These are phyloP conservation scores for Penicillium malachiteum DNA, from an alignment of 495 filamentous ascomycete species.

Conservation along the genomic window DNA sequence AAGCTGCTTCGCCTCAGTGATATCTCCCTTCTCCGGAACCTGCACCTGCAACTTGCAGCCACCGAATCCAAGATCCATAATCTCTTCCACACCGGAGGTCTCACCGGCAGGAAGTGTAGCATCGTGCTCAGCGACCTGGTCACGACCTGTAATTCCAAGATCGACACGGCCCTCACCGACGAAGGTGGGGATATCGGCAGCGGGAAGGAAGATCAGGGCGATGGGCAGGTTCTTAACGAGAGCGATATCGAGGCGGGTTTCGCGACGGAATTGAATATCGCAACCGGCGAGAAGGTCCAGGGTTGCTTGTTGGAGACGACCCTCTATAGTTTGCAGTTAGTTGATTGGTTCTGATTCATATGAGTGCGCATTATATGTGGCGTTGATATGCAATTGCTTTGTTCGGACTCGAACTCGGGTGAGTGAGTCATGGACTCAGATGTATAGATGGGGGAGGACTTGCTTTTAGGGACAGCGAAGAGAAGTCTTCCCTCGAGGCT, in stretches of 20 bases:
- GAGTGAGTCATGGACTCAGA: slow-evolving; percentile 22
- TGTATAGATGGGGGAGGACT: slow-evolving; percentile 33
- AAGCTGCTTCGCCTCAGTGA: slow-evolving; percentile 67
- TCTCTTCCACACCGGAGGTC: slow-evolving; percentile 70
- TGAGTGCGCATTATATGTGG: slow-evolving; percentile 8
- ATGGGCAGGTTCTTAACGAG: slow-evolving; percentile 93
- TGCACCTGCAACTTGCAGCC: slow-evolving; percentile 92
- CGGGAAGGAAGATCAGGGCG: slow-evolving; percentile 95
- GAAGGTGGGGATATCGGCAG: slow-evolving; percentile 94
- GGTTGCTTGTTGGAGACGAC: slow-evolving; percentile 78
- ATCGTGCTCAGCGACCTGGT: slow-evolving; percentile 92
- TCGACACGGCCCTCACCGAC: slow-evolving; percentile 93
- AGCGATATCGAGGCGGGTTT: slow-evolving; percentile 92
- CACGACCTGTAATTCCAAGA: slow-evolving; percentile 88
- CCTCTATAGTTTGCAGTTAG: slow-evolving; percentile 61
- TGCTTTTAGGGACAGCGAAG: slow-evolving; percentile 97
- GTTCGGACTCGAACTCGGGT: neutral
- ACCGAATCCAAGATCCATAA: slow-evolving; percentile 89
- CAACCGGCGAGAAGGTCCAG: slow-evolving; percentile 88
- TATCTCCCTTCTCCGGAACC: slow-evolving; percentile 80
- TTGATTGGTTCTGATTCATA: slow-evolving; percentile 15
- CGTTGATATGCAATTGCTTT: slow-evolving; percentile 2
- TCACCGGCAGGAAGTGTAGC: slow-evolving; percentile 56
- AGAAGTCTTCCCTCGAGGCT: slow-evolving; percentile 85
- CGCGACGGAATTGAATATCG: slow-evolving; percentile 93